Evolutionary conservation across 192 early-diverging fungal genomes (phyloP), one percentile per base, ranked within the genome.

Genomic region (Backusella parvicylindrica): DNA sequence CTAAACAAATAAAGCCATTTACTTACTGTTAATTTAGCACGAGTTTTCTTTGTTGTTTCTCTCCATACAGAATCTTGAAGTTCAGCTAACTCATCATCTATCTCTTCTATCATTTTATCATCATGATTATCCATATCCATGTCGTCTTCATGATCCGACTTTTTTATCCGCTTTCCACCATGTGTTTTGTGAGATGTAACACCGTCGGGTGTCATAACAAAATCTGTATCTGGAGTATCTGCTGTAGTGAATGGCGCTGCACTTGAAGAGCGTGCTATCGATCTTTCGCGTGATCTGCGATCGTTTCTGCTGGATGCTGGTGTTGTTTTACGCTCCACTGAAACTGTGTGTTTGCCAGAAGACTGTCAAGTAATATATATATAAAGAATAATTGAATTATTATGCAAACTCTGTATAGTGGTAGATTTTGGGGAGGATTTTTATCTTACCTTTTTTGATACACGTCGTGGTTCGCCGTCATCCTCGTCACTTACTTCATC

Each of bases 81-180:
- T 43, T 89, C 87, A 5, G 83, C 88, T 40, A 83, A 81, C 38
- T 87, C 86, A 1, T 85, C 84, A n/a, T 89, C 86, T 69, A 81
- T 74, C 73, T 90, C 87, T 1, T 85, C 85, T 5, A 75, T 68
- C 23, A 79, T 67, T 0, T 83, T 78, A 2, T 72, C 75, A 30
- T 79, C 83, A 36, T 77, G 82, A 35, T 84, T 78, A 35, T 85
- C 82, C 30, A 81, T 64, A 82, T 83, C 86, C 53, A 82, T 85
- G 13, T 72, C 28, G 16, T 50, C 70, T 23, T 32, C 70, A 11
- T n/a, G 31, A n/a, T 72, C 70, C 21, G n/a, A 31, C 1, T 72
- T 60, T 11, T 72, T 72, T 21, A 72, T 8, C 15, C 37, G 37
- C 18, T 70, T 70, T 30, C 68, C 68, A 7, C 68, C 68, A 47